Percentiles rank a stretch among this genome's conserved stretches.
Conservation (phyloP, 2,329 filamentous ascomycete genomes). For the Verticillium alfalfae region DNA sequence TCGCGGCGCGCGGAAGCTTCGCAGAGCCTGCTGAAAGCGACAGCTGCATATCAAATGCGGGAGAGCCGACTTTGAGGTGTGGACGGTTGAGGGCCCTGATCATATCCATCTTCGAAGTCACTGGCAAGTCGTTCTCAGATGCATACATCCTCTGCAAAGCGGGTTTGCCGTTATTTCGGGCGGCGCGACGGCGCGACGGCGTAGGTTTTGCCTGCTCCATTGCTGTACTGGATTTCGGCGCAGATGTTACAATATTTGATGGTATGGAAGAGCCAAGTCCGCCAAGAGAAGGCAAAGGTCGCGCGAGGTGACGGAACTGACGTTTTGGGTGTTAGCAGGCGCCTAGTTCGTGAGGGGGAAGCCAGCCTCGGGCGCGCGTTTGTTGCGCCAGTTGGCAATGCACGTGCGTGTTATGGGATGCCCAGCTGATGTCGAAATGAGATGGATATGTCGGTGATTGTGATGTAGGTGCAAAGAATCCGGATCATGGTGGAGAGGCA, state of each 20-base stretch:
- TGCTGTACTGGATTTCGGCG: neutral
- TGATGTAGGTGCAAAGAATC: neutral
- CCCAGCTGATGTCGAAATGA: neutral
- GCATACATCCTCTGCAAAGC: constrained; percentile 49
- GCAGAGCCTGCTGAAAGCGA: neutral
- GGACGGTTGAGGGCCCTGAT: constrained; percentile 28
- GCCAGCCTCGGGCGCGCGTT: no score
- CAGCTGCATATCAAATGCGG: neutral
- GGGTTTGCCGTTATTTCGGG: constrained; percentile 25
- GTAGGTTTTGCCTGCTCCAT: constrained; percentile 22
- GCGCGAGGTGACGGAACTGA: neutral
- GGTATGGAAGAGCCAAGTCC: neutral
- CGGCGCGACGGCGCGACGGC: constrained; percentile 26
- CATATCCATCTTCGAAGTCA: constrained; percentile 20
- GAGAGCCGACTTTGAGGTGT: constrained; percentile 36
- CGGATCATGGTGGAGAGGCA: neutral
- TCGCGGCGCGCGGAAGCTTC: neutral
- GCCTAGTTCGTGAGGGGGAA: no score
- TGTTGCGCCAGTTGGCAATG: no score
- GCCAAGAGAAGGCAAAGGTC: neutral
- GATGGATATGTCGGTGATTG: neutral
- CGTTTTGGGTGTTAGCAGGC: neutral
- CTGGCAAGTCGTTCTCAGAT: constrained; percentile 47
- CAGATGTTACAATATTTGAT: neutral
- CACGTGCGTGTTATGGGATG: neutral